Percentiles rank a stretch among this genome's conserved stretches.
These are phyloP conservation scores for Prosopis cineraria DNA, from an alignment of 306 rosid genomes.

Conservation along the genomic window DNA sequence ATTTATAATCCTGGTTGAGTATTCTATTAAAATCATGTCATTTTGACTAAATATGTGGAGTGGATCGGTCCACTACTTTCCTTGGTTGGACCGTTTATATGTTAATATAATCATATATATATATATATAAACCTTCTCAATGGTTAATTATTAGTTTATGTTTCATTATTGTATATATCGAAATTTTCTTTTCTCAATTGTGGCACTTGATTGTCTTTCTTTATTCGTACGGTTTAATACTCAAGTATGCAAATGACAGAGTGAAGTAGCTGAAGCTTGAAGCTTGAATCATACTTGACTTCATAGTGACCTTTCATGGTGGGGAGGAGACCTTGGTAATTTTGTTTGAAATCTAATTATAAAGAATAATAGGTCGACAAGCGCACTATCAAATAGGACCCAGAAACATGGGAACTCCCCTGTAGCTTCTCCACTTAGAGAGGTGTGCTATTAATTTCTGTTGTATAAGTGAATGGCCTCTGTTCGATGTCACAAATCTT, in stretches of 20 bases:
- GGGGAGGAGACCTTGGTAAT: background rate
- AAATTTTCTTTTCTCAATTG: background rate
- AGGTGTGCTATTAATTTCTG: constrained; percentile 7
- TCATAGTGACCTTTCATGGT: constrained; percentile 26
- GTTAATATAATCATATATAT: too few species aligned
- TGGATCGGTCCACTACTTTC: background rate
- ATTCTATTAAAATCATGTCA: constrained; percentile 27
- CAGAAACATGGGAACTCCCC: constrained; percentile 26
- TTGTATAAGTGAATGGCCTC: constrained; percentile 36
- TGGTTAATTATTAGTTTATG: background rate
- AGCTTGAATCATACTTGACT: background rate
- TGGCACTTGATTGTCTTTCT: background rate
- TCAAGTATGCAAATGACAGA: background rate
- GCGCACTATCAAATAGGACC: constrained; percentile 39
- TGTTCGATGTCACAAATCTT: constrained; percentile 29
- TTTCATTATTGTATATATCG: background rate
- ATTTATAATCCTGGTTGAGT: background rate
- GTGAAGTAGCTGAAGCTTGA: background rate
- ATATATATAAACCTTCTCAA: background rate
- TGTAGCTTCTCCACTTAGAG: constrained; percentile 33
- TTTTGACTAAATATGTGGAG: constrained; percentile 38
- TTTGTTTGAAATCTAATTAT: background rate
- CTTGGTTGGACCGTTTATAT: constrained; percentile 29
- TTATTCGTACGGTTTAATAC: background rate
- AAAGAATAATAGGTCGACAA: constrained; percentile 20